Conservation (phyloP, 768 basidiomycete species). For the Lactarius sanguifluus region DNA sequence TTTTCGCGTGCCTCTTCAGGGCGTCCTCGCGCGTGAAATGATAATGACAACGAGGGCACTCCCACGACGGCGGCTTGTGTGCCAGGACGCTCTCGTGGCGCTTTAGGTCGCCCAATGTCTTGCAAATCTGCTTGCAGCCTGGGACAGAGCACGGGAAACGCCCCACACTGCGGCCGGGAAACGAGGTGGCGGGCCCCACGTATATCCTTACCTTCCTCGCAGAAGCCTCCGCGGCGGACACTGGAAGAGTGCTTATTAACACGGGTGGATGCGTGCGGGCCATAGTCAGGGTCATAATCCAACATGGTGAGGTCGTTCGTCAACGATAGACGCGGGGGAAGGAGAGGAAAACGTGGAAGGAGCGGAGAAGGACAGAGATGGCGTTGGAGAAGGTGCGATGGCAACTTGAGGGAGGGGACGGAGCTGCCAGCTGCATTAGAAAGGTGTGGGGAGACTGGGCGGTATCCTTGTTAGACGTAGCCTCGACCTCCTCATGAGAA, state of each 20-base stretch:
- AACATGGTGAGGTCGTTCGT: neutral
- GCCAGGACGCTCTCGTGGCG: constrained; percentile 26
- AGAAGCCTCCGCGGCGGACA: neutral
- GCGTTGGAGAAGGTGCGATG: constrained; percentile 8
- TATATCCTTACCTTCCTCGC: neutral
- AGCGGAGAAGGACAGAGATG: constrained; percentile 13
- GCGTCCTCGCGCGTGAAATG: constrained; percentile 29
- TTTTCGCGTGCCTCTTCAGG: constrained; percentile 26
- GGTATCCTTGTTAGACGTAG: neutral
- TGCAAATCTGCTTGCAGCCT: constrained; percentile 29
- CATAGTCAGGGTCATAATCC: neutral
- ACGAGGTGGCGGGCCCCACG: neutral
- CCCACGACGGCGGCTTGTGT: constrained; percentile 21
- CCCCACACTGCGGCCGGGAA: neutral
- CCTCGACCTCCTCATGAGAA: neutral
- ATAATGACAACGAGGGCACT: constrained; percentile 23
- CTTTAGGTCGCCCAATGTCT: constrained; percentile 27
- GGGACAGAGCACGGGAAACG: constrained; percentile 26
- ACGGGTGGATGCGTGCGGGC: neutral
- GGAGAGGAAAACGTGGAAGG: constrained; percentile 6
- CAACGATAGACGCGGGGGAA: constrained; percentile 4
- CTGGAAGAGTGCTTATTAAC: neutral
- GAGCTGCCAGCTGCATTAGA: no score
- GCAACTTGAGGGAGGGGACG: neutral
- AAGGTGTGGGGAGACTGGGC: neutral